These are phyloP conservation scores for Claviceps lovelessii DNA, from an alignment of 2,329 filamentous ascomycete species.

Conservation along the genomic window DNA sequence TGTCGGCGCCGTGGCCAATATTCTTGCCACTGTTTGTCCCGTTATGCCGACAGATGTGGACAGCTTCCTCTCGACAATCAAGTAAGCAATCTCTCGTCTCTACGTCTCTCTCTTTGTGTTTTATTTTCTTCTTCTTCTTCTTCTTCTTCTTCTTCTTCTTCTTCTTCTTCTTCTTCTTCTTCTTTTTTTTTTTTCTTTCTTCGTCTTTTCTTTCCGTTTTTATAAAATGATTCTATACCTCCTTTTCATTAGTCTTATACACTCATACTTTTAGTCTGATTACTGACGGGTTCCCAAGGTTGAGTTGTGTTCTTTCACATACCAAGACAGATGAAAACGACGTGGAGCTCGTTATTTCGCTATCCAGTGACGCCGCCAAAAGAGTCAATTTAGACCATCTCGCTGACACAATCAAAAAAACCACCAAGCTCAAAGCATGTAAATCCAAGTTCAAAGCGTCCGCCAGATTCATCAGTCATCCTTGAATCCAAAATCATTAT, in stretches of 20 bases:
- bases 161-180: no score
- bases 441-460: conserved; percentile 20
- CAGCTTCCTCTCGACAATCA: conserved; percentile 22
- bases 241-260: no score
- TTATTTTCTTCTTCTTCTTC: no score
- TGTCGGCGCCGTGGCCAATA: conserved; percentile 31
- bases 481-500: conserved; percentile 6
- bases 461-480: conserved; percentile 15
- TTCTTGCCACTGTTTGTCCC: conserved; percentile 29
- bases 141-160: no score
- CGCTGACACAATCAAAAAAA: conserved; percentile 18
- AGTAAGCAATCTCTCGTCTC: conserved; percentile 15
- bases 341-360: conserved; percentile 21
- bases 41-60: conserved; percentile 23
- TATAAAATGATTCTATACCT: no score
- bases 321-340: conserved; percentile 19
- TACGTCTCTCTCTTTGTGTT: neutral
- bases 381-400: conserved; percentile 22
- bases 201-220: neutral
- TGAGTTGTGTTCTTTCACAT: conserved; percentile 1
- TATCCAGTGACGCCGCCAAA: conserved; percentile 16
- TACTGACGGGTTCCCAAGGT: neutral
- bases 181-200: neutral
- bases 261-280: neutral
- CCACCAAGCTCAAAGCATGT: conserved; percentile 19